Conservation (phyloP, 768 basidiomycete species). For the Collybiopsis luxurians region DNA sequence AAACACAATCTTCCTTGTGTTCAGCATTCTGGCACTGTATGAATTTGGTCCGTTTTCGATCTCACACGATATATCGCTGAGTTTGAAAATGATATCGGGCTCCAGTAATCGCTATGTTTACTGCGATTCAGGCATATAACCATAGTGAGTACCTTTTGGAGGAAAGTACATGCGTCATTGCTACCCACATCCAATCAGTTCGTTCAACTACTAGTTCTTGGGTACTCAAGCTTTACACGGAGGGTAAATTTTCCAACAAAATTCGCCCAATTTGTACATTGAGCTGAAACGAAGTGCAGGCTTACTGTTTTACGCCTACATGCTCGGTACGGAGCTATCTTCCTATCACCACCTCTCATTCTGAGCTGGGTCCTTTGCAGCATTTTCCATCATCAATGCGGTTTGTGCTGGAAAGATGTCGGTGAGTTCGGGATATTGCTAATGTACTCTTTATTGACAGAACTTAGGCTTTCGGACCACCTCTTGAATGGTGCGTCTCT, state of each 20-base stretch:
- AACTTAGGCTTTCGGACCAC: not conserved
- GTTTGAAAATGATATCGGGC: not conserved
- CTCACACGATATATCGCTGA: not conserved
- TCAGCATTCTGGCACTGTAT: conserved; percentile 33
- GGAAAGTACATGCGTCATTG: not conserved
- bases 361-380: conserved; percentile 14
- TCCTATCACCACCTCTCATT: too few relatives aligned
- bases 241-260: conserved; percentile 25
- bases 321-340: conserved; percentile 33
- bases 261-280: not conserved
- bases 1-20: conserved; percentile 35
- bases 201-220: conserved; percentile 32
- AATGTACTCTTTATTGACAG: not conserved
- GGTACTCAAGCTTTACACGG: conserved; percentile 35
- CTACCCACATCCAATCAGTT: conserved; percentile 22
- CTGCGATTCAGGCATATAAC: conserved; percentile 32
- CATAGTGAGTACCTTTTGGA: conserved; percentile 27
- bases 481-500: not conserved
- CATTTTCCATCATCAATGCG: conserved; percentile 37
- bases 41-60: conserved; percentile 35
- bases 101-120: conserved; percentile 38
- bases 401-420: conserved; percentile 35
- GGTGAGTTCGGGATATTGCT: conserved; percentile 18
- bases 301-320: conserved; percentile 37
- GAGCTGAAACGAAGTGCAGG: conserved; percentile 19